A percentile compares a stretch with the other conserved stretches of the same genome.
These are phyloP conservation scores for Ustilago loliicola DNA, from an alignment of 1,284 basidiomycete genomes.

Conservation along the genomic window DNA sequence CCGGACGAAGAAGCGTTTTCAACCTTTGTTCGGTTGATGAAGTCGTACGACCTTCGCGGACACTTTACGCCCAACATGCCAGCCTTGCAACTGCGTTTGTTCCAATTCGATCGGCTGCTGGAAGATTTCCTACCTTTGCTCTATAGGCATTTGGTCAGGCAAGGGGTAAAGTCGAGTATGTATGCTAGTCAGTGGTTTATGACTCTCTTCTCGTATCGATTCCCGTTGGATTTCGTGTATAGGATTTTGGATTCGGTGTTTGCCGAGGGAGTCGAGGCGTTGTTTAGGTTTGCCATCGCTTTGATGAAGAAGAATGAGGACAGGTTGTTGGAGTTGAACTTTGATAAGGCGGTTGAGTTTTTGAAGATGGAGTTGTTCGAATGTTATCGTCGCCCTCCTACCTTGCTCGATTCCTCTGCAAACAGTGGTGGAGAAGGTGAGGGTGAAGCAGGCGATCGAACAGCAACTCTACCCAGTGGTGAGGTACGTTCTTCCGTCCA, in stretches of 20 bases:
- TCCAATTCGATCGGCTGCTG: constrained; percentile 90
- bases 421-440: not conserved
- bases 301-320: constrained; percentile 91
- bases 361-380: constrained; percentile 64
- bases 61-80: constrained; percentile 99
- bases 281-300: constrained; percentile 92
- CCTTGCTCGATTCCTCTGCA: not conserved
- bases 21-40: constrained; percentile 95
- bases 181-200: constrained; percentile 97
- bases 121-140: constrained; percentile 92
- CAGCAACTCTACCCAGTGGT: not conserved
- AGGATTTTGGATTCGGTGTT: constrained; percentile 94
- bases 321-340: constrained; percentile 52
- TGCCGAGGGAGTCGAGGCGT: constrained; percentile 95
- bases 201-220: constrained; percentile 78
- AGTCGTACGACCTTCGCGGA: constrained; percentile 93
- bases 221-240: constrained; percentile 92
- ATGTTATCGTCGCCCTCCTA: constrained; percentile 38
- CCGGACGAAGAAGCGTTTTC: constrained; percentile 85
- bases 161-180: constrained; percentile 91
- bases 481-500: not conserved
- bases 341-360: constrained; percentile 62
- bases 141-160: constrained; percentile 89
- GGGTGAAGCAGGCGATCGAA: not conserved
- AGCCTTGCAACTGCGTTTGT: constrained; percentile 88